Evolutionary conservation across 2,329 filamentous ascomycete species (phyloP).

Genomic region (Cladosporium sp.): DNA sequence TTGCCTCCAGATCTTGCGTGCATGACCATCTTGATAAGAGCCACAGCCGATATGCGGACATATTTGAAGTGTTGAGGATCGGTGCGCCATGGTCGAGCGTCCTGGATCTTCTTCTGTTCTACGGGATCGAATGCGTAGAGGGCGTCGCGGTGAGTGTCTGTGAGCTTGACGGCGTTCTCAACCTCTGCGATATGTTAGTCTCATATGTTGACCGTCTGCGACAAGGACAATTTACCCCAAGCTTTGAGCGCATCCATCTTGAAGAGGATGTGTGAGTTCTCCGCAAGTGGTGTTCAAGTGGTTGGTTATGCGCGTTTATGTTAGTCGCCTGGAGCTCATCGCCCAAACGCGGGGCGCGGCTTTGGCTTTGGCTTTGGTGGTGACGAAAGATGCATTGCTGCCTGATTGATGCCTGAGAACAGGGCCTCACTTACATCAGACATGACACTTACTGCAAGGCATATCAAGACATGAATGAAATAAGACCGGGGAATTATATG

Average conservation of each 20-base stretch:
- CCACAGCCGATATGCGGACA: slow-evolving; percentile 88
- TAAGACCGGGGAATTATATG: not conserved
- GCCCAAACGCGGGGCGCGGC: not conserved
- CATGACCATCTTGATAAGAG: slow-evolving; percentile 98
- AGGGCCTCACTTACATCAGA: no score
- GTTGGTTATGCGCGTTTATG: not conserved
- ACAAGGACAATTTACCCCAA: slow-evolving; percentile 48
- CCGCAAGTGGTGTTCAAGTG: not conserved
- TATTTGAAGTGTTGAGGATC: slow-evolving; percentile 88
- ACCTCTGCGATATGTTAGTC: slow-evolving; percentile 58
- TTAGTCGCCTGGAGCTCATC: not conserved
- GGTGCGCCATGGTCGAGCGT: slow-evolving; percentile 67
- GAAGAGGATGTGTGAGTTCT: slow-evolving; percentile 16
- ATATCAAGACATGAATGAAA: not conserved
- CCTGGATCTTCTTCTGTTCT: slow-evolving; percentile 62
- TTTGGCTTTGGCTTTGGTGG: not conserved
- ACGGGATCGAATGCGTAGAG: slow-evolving; percentile 78
- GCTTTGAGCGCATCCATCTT: slow-evolving; percentile 48
- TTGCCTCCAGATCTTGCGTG: slow-evolving; percentile 91
- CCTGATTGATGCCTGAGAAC: no score
- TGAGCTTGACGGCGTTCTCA: slow-evolving; percentile 74
- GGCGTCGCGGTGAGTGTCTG: slow-evolving; percentile 82
- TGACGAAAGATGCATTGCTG: not conserved
- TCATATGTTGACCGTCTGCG: not conserved
- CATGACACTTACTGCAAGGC: not conserved